phyloP scores from a whole-genome alignment of 2,329 filamentous ascomycete species.

The Aspergillus thermomutatus region DNA sequence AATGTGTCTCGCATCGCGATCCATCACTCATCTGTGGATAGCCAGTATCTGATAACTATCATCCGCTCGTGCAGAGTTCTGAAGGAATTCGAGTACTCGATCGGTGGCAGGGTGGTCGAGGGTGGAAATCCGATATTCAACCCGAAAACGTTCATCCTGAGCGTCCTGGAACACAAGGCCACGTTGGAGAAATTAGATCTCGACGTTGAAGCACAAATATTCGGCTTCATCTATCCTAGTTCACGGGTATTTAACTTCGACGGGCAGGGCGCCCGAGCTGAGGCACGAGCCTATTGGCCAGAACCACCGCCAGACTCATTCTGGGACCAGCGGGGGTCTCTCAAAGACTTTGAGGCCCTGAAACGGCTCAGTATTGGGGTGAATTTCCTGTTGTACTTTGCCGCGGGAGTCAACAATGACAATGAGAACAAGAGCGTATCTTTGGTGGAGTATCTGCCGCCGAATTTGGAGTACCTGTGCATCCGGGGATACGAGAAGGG shows the following conservation, averaged over 20 bases:
- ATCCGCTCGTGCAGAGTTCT: slow-evolving; percentile 14
- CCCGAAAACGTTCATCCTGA: slow-evolving; percentile 15
- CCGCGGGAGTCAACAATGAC: not conserved
- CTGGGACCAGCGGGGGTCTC: slow-evolving; percentile 8
- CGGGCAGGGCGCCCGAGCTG: not conserved
- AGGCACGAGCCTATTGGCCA: not conserved
- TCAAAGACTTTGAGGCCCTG: slow-evolving; percentile 17
- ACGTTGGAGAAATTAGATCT: slow-evolving; percentile 19
- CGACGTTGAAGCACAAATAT: slow-evolving; percentile 6
- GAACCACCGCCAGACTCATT: not conserved
- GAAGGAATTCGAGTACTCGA: slow-evolving; percentile 15
- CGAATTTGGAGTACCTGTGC: slow-evolving; percentile 15
- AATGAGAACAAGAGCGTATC: not conserved
- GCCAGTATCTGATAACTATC: slow-evolving; percentile 6
- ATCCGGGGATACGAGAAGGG: slow-evolving; percentile 17
- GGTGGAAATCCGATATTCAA: slow-evolving; percentile 5
- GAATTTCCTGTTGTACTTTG: slow-evolving; percentile 14
- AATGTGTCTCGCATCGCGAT: slow-evolving; percentile 16
- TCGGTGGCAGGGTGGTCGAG: slow-evolving; percentile 10
- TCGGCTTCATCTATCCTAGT: not conserved
- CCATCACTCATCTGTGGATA: slow-evolving; percentile 9
- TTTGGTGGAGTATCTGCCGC: slow-evolving; percentile 8
- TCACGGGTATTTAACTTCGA: no score
- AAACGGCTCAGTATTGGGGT: slow-evolving; percentile 16
- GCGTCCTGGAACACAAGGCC: slow-evolving; percentile 11